Base-by-base conservation (phyloP, 2,329 filamentous ascomycete genomes). In the Sphaerostilbella broomeana region DNA sequence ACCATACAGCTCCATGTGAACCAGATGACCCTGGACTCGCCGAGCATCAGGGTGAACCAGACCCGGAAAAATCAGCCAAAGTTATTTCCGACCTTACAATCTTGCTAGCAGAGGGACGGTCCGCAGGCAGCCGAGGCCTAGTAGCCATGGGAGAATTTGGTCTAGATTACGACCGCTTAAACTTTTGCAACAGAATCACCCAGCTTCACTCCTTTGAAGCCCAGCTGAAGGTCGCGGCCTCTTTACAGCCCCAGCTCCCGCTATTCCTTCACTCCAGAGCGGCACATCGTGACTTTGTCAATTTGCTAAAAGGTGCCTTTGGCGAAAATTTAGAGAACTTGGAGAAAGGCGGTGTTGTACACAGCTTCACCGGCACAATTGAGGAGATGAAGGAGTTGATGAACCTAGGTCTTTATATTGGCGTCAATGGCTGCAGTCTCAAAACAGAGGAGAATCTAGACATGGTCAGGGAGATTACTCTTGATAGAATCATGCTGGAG, bases 381-480 rank as follows among this genome's bases (percentile, higher is more conserved):
- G 85, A 84, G 40, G 92, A 95, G 63, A 90, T 95, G 83, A 67
- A 73, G 40, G 77, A 86, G 48, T 67, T 97, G 40, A 79, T 94
- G 51, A 79, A 78, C 2, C 61, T 94, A 31, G 90, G 89, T 0
- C 75, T 95, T 38, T 83, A 95, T 62, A 81, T 98, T 45, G 90
- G 92, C n/a, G 78, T 95, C 45, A 98, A 98, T 57, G 92, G 92
- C 4, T 98, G 92, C 62, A 94, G 86, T 54, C 77, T 98, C 69
- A 98, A 97, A 72, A 97, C 87, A 5, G 81, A 75, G 9, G 87
- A 95, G 58, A 98, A 97, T 53, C 77, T 94, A 27, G 81, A 76
- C 11, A 89, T 95, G 3, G 87, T 95, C 9, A 79, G 74, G 47
- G 76, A 82, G 44, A 79, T 97, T 26, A 84, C 81, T 9, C 67